Evolutionary conservation across 345 rosid species (phyloP).

Genomic region (Raphanus sativus): DNA sequence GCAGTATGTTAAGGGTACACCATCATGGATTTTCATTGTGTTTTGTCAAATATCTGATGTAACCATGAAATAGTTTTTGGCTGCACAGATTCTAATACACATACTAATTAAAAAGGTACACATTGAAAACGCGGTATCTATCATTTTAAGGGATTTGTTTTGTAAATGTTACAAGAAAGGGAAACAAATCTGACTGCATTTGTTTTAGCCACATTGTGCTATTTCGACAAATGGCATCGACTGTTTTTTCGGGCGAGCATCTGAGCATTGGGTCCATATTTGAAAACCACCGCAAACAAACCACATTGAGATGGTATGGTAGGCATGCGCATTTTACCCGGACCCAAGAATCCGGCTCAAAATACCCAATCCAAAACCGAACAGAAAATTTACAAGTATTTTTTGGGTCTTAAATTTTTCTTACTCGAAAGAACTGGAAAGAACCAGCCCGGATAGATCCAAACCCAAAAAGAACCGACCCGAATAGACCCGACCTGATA

Average conservation of each 20-base stretch:
- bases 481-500: no score
- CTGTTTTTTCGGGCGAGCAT: background rate
- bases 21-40: conserved; percentile 20
- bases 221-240: background rate
- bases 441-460: no score
- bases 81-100: conserved; percentile 18
- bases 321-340: background rate
- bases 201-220: conserved; percentile 1
- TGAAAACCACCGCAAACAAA: background rate
- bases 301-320: background rate
- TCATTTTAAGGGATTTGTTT: background rate
- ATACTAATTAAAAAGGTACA: background rate
- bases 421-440: no score
- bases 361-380: no score
- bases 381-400: no score
- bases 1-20: conserved; percentile 28
- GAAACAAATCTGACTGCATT: background rate
- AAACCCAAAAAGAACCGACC: no score
- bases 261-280: background rate
- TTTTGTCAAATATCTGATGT: conserved; percentile 18
- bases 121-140: background rate
- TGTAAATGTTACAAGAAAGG: background rate
- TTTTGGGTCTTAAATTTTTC: no score
- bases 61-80: conserved; percentile 1
- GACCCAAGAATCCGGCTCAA: no score